These are phyloP conservation scores for Fonsecaea nubica DNA, from an alignment of 2,329 filamentous ascomycete genomes.

Conservation along the genomic window DNA sequence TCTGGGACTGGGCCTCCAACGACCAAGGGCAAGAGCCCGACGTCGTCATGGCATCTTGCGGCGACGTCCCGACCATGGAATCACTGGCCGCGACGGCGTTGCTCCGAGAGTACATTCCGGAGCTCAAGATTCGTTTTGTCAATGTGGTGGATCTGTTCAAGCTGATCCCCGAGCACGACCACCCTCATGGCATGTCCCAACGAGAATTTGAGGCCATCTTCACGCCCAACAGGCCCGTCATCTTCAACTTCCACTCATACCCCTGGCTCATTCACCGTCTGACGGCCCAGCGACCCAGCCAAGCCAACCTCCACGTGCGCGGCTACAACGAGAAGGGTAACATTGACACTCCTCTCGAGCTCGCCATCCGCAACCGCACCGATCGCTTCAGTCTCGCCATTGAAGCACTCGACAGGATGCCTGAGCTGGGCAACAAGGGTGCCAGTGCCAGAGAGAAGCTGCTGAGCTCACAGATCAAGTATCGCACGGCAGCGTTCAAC, in stretches of 20 bases:
- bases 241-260: conserved; percentile 87
- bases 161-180: conserved; percentile 71
- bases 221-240: conserved; percentile 72
- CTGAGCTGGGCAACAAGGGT: conserved; percentile 67
- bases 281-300: conserved; percentile 75
- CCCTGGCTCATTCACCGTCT: conserved; percentile 79
- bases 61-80: conserved; percentile 76
- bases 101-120: conserved; percentile 72
- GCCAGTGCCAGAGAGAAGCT: conserved; percentile 68
- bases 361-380: conserved; percentile 78
- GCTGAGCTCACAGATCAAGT: conserved; percentile 68
- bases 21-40: conserved; percentile 73
- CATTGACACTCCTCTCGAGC: conserved; percentile 79
- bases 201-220: conserved; percentile 72
- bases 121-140: conserved; percentile 77
- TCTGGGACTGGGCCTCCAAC: conserved; percentile 79
- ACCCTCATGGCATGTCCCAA: conserved; percentile 75
- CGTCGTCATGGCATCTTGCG: conserved; percentile 76
- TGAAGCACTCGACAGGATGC: conserved; percentile 74
- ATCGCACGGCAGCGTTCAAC: conserved; percentile 70
- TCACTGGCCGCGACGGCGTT: conserved; percentile 76
- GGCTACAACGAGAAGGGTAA: conserved; percentile 85
- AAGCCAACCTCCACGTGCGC: conserved; percentile 72
- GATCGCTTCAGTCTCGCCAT: conserved; percentile 80
- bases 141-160: conserved; percentile 84